phyloP scores from a whole-genome alignment of 495 filamentous ascomycete species.

The Baudoinia panamericana region DNA sequence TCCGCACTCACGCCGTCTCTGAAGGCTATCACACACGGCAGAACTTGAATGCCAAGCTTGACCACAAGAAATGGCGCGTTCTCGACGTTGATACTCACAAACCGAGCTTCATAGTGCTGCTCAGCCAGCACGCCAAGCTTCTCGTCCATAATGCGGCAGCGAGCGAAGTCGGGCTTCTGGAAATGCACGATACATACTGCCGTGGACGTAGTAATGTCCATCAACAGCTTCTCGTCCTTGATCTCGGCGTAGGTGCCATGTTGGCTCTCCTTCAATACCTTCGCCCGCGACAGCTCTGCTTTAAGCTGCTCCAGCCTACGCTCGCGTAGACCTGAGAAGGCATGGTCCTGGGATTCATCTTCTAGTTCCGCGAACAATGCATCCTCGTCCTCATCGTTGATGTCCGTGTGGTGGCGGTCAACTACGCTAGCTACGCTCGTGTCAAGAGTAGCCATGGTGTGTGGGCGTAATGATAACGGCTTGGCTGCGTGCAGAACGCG shows the following conservation, averaged over 20 bases:
- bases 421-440: constrained; percentile 36
- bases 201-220: constrained; percentile 55
- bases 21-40: constrained; percentile 67
- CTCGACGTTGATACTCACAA: constrained; percentile 56
- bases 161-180: constrained; percentile 58
- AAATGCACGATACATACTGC: constrained; percentile 62
- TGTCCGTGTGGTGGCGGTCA: constrained; percentile 23
- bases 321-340: constrained; percentile 51
- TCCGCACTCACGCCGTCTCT: constrained; percentile 54
- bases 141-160: constrained; percentile 57
- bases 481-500: not conserved
- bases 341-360: constrained; percentile 48
- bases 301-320: constrained; percentile 59
- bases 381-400: constrained; percentile 51
- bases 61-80: constrained; percentile 61
- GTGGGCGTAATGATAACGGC: not conserved
- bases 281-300: constrained; percentile 42
- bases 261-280: constrained; percentile 25
- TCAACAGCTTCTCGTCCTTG: constrained; percentile 49
- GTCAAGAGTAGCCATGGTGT: constrained; percentile 29
- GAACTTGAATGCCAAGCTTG: constrained; percentile 53
- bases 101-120: constrained; percentile 54
- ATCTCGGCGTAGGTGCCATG: constrained; percentile 45
- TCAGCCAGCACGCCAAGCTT: constrained; percentile 48
- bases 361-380: constrained; percentile 59